Evolutionary conservation across 257 asterid species (phyloP), one percentile per base, ranked within the genome.

Genomic region (Solanum ahanhuiri): DNA sequence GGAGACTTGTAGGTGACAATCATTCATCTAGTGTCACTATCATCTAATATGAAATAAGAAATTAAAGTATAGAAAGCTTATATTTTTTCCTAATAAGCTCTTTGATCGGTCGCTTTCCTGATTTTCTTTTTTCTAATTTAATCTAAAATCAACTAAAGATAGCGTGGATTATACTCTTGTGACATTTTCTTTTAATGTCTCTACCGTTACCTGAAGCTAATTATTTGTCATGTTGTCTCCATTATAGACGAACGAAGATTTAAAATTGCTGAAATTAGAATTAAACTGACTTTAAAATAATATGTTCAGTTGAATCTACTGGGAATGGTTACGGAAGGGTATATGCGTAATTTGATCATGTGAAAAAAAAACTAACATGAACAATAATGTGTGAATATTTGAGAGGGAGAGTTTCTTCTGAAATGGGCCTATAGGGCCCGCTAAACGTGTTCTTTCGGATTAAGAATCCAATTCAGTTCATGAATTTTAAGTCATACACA

Each of bases 381-480:
- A 18, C 3, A 45, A 77, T 33, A 48, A 79, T 17, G 39, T 25
- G 41, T 45, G 84, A n/a, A n/a, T n/a, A 4, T 33, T 33, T 33
- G 34, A 33, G 77, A 37, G 12, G 34, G 20, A 5, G 30, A 66
- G 25, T 37, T 83, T 90, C 86, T 88, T 82, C 11, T 72, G 7
- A 73, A 54, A 76, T 67, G 82, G 89, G 81, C 83, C 70, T 83
- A 67, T 33, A 28, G 88, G 93, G 69, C 92, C 91, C 89, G 89
- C 82, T 67, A 90, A 87, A 88, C 93, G 91, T 89, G 93, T 88
- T 41, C 86, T 82, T 79, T 84, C 10, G 86, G 82, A 20, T 82
- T 88, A 86, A 87, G 91, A 88, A 89, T 91, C 86, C 69, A 45
- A 45, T 79, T 28, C 66, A 25, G 41, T 79, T 67, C 10, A 15